Conservation (phyloP, 495 filamentous ascomycete species). For the Aspergillus nanangensis region DNA sequence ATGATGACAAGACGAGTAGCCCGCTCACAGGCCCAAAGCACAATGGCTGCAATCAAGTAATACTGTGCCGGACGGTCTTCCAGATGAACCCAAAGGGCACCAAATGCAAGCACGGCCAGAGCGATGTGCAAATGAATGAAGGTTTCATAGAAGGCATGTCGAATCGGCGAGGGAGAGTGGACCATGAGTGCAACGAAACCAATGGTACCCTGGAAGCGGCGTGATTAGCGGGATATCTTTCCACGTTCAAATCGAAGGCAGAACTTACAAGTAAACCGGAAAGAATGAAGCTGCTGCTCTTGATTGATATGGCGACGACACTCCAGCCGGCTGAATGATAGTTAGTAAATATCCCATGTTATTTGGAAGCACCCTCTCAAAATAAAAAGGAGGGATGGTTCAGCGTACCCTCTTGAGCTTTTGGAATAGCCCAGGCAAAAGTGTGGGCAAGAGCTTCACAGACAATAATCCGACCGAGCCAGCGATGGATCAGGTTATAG, state of each 20-base stretch:
- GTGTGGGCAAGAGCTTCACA: constrained; percentile 61
- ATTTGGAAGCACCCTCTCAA: not conserved
- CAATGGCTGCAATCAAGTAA: constrained; percentile 63
- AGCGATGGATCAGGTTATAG: constrained; percentile 78
- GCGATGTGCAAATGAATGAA: constrained; percentile 83
- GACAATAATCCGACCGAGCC: constrained; percentile 70
- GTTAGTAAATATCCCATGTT: constrained; percentile 11
- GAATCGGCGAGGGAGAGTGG: constrained; percentile 67
- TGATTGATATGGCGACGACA: constrained; percentile 44
- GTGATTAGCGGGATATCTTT: constrained; percentile 10
- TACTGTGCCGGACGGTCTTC: constrained; percentile 57
- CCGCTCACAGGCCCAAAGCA: constrained; percentile 77
- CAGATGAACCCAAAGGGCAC: constrained; percentile 69
- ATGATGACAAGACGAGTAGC: constrained; percentile 62
- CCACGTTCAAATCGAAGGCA: not conserved
- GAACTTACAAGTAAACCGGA: constrained; percentile 50
- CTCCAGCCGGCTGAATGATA: constrained; percentile 51
- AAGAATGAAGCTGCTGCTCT: constrained; percentile 51
- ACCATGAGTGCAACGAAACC: constrained; percentile 56
- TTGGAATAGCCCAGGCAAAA: constrained; percentile 60
- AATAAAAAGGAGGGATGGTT: not conserved
- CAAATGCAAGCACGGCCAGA: constrained; percentile 57
- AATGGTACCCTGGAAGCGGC: constrained; percentile 26
- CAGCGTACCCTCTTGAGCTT: constrained; percentile 51
- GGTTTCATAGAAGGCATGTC: constrained; percentile 94